phyloP scores from a whole-genome alignment of 1,284 basidiomycete genomes.

The Coniferiporia sulphurascens region DNA sequence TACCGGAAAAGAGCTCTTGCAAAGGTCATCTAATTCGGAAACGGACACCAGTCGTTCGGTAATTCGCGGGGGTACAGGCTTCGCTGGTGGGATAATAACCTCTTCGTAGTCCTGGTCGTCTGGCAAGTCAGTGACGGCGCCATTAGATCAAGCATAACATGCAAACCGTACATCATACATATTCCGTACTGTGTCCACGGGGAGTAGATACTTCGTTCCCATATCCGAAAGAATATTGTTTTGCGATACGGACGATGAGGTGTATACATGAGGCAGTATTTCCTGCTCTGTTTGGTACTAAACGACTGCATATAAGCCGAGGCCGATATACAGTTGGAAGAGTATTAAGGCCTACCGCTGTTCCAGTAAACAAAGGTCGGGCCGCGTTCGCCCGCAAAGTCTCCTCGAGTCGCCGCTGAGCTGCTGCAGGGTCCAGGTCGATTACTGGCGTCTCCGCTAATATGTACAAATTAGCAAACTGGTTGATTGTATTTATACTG shows the following conservation, averaged over 20 bases:
- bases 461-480: not conserved
- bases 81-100: constrained; percentile 86
- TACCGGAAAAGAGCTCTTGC: constrained; percentile 86
- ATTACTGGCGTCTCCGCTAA: constrained; percentile 21
- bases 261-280: constrained; percentile 87
- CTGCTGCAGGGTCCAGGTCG: constrained; percentile 48
- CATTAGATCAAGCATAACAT: not conserved
- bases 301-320: constrained; percentile 14
- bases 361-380: constrained; percentile 62
- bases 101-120: constrained; percentile 64
- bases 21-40: constrained; percentile 72
- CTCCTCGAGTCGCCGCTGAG: constrained; percentile 63
- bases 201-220: constrained; percentile 77
- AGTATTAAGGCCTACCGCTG: constrained; percentile 41
- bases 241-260: constrained; percentile 54
- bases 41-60: constrained; percentile 76
- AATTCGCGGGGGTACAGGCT: constrained; percentile 67
- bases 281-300: constrained; percentile 53
- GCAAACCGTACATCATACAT: constrained; percentile 48
- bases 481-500: not conserved
- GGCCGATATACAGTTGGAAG: constrained; percentile 12
- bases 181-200: constrained; percentile 74
- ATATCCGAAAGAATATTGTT: constrained; percentile 71
- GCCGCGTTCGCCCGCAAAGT: constrained; percentile 59
- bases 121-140: not conserved